phyloP scores from a whole-genome alignment of 805 yeast species.

The Yamadazyma akitaensis region DNA sequence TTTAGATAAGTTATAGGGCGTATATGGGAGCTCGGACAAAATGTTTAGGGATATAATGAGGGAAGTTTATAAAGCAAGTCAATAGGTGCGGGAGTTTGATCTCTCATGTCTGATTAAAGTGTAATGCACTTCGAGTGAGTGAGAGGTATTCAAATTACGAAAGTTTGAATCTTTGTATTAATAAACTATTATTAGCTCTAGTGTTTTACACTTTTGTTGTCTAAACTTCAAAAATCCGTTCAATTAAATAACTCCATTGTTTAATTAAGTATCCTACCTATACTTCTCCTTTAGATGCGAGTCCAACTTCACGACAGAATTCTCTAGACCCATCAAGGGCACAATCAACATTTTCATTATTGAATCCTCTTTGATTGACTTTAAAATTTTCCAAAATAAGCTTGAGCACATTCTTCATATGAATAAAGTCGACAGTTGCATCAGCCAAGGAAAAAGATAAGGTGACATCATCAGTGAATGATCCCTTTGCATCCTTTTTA shows the following conservation, averaged over 20 bases:
- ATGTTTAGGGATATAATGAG: too few relatives aligned
- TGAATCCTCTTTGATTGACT: constrained; percentile 14
- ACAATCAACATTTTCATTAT: constrained; percentile 28
- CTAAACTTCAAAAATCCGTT: background rate
- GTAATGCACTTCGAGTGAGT: too few relatives aligned
- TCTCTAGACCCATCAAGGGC: constrained; percentile 24
- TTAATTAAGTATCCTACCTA: background rate
- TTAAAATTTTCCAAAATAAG: constrained; percentile 11
- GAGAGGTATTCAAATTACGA: background rate
- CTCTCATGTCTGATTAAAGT: too few relatives aligned
- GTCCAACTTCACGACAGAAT: constrained; percentile 28
- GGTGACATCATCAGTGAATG: constrained; percentile 26
- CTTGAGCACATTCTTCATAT: constrained; percentile 30
- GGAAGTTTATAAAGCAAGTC: too few relatives aligned
- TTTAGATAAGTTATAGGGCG: too few relatives aligned
- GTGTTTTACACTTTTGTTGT: background rate
- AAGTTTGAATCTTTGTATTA: background rate
- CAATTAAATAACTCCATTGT: background rate
- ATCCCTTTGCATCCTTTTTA: constrained; percentile 1
- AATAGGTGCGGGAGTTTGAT: too few relatives aligned
- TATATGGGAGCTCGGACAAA: too few relatives aligned
- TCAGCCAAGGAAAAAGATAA: constrained; percentile 37
- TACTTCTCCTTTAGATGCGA: background rate
- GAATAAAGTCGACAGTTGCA: constrained; percentile 31
- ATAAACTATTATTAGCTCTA: background rate